Evolutionary conservation across 768 basidiomycete species (phyloP), one percentile per base, ranked within the genome.

Genomic region (Suillus tomentosus): DNA sequence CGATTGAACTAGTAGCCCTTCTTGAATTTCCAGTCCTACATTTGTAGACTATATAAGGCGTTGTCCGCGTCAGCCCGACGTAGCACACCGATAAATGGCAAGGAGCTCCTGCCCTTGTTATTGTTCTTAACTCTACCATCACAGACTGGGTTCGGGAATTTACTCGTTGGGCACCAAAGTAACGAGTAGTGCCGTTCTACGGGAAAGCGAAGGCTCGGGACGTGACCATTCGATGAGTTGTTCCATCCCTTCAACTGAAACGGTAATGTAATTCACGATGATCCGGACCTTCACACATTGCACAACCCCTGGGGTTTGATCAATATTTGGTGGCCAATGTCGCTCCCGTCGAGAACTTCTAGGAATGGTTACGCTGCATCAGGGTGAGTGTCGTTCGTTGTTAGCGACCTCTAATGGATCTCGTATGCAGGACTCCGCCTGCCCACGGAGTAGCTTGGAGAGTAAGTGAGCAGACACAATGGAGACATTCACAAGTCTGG

Each of bases 121-220:
- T 97, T 5, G 97, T 99, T 6, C 97, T 97, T 0, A 96, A 99
- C 72, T 96, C 95, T 14, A 97, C 96, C 0, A 90, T 99, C 67
- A 90, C 90, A 6, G 97, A 94, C 69, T 97, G 96, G 96, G 86
- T 96, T 15, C 84, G 96, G 40, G 97, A 99, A 73, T 94, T 99
- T 67, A 89, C 92, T 70, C 86, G 89, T 64, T 85, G 84, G 79
- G 87, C 87, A 1, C 88, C 88, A 15, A 76, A 79, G 43, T 78
- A 89, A 42, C 81, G 88, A 36, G 94, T 92, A 53, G 93, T 95
- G 24, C 92, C 94, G 0, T 96, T 89, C 75, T 87, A 88, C 68
- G 92, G 93, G n/a, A 92, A 91, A 69, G 84, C 85, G 42, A 87
- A 87, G 69, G 82, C 92, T 43, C 87, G 94, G 19, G 90, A 92